Evolutionary conservation across 2,329 filamentous ascomycete genomes (phyloP), one percentile per base, ranked within the genome.

Genomic region (Amauroascus verrucosus): DNA sequence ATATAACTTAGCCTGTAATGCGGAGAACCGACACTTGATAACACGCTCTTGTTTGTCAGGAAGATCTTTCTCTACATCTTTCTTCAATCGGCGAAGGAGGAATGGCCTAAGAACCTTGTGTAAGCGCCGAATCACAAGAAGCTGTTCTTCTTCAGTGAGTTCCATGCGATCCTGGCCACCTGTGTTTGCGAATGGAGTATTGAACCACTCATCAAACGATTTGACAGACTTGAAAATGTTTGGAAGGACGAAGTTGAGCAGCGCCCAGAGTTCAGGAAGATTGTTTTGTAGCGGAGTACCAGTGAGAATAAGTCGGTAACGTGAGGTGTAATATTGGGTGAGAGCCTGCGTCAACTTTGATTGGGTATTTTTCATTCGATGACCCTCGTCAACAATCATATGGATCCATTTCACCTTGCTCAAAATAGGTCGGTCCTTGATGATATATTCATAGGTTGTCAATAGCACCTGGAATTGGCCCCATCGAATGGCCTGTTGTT

Each of bases 351-450:
- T 96, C 62, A 98, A 79, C 74, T 98, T 98, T 8, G 93, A 98
- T 62, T 93, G 85, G 28, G 88, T 80, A 71, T 98, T 98, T 80
- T 98, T 98, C 93, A 98, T 98, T 68, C 93, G 89, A 71, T 98
- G 93, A 73, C 93, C 93, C 76, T 98, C 93, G 64, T 98, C 93
- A 60, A 98, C 93, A 63, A 98, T 97, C 93, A 98, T 97, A 74
- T 98, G 93, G 63, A 96, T 85, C 93, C 93, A 98, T 73, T 97
- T 97, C 73, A 98, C 91, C 77, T 97, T 97, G 76, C 88, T 94
- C 11, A 98, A 75, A 61, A 98, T 78, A 0, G 91, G 91, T 33
- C 93, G 83, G 65, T 98, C 93, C 74, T 97, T 98, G 80, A 98
- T 98, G 72, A 98, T 94, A 73, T 97, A 98, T 70, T 98, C 93